These are phyloP conservation scores for Cytidiella melzeri DNA, from an alignment of 768 basidiomycete species.

Conservation along the genomic window DNA sequence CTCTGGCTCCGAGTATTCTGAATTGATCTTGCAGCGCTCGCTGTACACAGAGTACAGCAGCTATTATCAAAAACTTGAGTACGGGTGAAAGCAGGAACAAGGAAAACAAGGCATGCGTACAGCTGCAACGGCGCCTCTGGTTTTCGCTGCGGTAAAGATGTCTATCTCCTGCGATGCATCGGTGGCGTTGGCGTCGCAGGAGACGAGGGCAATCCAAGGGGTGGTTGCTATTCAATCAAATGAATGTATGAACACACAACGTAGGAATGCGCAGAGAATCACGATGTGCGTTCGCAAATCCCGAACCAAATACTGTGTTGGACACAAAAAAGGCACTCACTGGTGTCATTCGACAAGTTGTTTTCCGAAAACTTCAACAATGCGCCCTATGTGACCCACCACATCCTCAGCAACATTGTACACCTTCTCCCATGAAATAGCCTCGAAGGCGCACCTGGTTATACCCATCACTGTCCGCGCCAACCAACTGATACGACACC, in stretches of 20 bases:
- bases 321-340: no score
- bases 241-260: neutral
- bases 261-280: no score
- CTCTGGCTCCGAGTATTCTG: conserved; percentile 55
- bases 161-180: conserved; percentile 54
- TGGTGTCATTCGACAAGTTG: conserved; percentile 38
- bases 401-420: neutral
- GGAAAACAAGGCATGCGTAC: conserved; percentile 35
- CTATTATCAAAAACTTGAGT: conserved; percentile 29
- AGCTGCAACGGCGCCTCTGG: conserved; percentile 75
- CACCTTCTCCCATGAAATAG: neutral
- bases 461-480: conserved; percentile 41
- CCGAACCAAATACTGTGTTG: no score
- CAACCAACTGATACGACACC: conserved; percentile 57
- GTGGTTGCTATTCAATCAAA: conserved; percentile 62
- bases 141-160: conserved; percentile 75
- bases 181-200: conserved; percentile 76
- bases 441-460: conserved; percentile 41
- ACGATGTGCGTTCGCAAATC: neutral
- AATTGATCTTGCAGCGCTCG: conserved; percentile 68
- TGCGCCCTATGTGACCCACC: conserved; percentile 56
- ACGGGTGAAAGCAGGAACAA: neutral
- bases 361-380: conserved; percentile 80
- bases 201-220: conserved; percentile 88
- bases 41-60: conserved; percentile 74